Base-by-base conservation (phyloP, 1,139 yeast genomes). In the Hyphopichia pseudoburtonii region DNA sequence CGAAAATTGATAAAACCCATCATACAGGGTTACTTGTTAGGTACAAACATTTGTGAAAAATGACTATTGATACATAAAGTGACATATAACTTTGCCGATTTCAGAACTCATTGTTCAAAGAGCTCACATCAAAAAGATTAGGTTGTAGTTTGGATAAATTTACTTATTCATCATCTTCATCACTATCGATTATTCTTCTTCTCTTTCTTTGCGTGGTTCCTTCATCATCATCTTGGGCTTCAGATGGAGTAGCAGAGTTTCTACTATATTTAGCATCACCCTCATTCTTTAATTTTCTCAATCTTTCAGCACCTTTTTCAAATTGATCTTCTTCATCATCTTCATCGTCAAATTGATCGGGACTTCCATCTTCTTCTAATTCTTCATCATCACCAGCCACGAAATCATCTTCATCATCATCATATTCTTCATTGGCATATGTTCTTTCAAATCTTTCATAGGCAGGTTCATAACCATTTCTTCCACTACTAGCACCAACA, bases 281-380 rank as follows among this genome's bases (percentile, higher is more conserved):
- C 28, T 70, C 74, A 34, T 70, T 66, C 56, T 86, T 86, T 39
- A 83, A 67, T 41, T 72, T 70, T 43, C 73, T 75, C 52, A 85
- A 67, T 46, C 89, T 69, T 47, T 78, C 82, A 1, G 87, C 86
- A 2, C 81, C 80, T 36, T 66, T 64, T 30, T 73, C 80, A 28
- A 74, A 82, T 30, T 74, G 78, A 18, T 75, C 82, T 22, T 77
- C 83, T 33, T 78, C 82, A 29, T 73, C 80, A 2, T 51, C 60
- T 11, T 51, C 60, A 12, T 46, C 51, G 5, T 49, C 65, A 21
- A 30, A 30, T 6, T 5, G 17, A 18, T 23, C 33, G 4, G 14
- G 28, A 28, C 39, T 73, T 66, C 48, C 59, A 44, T 71, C 73
- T 48, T 78, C 82, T 39, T 75, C 81, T 41, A 78, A 76, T 42